Base-by-base conservation (phyloP, 2,329 filamentous ascomycete genomes). In the Podosphaera fusca region DNA sequence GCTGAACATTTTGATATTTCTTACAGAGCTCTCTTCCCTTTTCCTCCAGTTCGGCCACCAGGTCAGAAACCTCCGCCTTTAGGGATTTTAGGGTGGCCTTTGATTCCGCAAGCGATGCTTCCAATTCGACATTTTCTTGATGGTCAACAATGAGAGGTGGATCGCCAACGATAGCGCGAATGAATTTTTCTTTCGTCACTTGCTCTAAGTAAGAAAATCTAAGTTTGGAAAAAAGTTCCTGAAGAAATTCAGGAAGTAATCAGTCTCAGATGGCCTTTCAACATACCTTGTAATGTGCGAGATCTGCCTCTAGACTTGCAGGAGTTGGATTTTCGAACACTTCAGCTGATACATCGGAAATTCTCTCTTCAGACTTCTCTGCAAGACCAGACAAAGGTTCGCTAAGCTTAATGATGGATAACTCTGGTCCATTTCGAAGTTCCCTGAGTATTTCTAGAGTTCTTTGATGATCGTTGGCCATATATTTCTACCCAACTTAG, bases 121-220 rank as follows among this genome's bases (percentile, higher is more conserved):
- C 87, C 31, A 94, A 71, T 58, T 82, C 81, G 53, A 83, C 72
- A 67, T 95, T 96, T 66, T 96, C 89, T 63, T 82, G 78, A 49
- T 82, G 79, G 46, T 83, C 83, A 58, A 94, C 85, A 51, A 96
- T 84, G 14, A 89, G 75, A 0, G 90, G 92, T 54, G 89, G 87
- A 61, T 95, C 86, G 61, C 87, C 87, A 14, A 94, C 87, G 63
- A 96, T 94, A 61, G 86, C 83, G 63, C 88, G 86, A 57, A 98
- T 82, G 69, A 95, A 96, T 66, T 95, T 94, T 69, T 98, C 92
- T 71, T 96, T 98, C 50, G 90, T 96, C 60, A 96, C 88, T 73
- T 96, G 92, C 71, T 98, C 92, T 64, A 95, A 85, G 70, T 96
- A 96, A 61, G 86, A 94, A 74, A 96, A 96, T 63, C 90, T 87